Evolutionary conservation across 805 yeast genomes (phyloP), one percentile per base, ranked within the genome.

Genomic region (Wickerhamomyces mucosus): DNA sequence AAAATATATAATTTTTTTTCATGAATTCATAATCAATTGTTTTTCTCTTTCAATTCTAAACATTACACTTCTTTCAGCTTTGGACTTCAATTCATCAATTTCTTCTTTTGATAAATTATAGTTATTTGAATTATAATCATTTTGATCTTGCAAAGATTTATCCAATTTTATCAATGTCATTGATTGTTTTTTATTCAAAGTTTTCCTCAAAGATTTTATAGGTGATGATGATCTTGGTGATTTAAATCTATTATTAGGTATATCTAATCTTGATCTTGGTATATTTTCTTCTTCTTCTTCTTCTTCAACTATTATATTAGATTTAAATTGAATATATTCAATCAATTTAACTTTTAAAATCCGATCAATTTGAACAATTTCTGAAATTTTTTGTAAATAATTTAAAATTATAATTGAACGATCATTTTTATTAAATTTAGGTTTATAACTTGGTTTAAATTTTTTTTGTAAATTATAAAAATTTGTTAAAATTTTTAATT

Each of bases 281-380:
- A 21, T 3, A 19, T 28, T 28, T 9, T 38, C 41, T 17, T 35
- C 35, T 19, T 34, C 40, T 9, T 14, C 21, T 8, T 31, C 37
- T 17, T 31, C 22, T 15, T 33, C 31, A 12, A 29, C 34, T 5
- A 37, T 38, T 13, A 29, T 15, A 3, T 32, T 27, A 27, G 31
- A 28, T 6, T 28, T 15, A 9, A 26, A 13, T 15, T 15, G n/a
- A 11, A 18, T 31, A 17, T 40, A 43, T 28, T 31, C 42, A 14
- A 46, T 27, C 5, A 50, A 13, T 12, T 50, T 50, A 3, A 75
- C 77, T 42, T 67, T 69, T 50, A 67, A 77, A 9, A 79, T 68
- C 29, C 88, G 55, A 9, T 70, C 72, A n/a, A 76, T 70, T 52
- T 79, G 88, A 12, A 78, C 72, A 34, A 69, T 64, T 32, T 72